These are phyloP conservation scores for Boletus edulis DNA, from an alignment of 768 basidiomycete genomes.

Conservation along the genomic window DNA sequence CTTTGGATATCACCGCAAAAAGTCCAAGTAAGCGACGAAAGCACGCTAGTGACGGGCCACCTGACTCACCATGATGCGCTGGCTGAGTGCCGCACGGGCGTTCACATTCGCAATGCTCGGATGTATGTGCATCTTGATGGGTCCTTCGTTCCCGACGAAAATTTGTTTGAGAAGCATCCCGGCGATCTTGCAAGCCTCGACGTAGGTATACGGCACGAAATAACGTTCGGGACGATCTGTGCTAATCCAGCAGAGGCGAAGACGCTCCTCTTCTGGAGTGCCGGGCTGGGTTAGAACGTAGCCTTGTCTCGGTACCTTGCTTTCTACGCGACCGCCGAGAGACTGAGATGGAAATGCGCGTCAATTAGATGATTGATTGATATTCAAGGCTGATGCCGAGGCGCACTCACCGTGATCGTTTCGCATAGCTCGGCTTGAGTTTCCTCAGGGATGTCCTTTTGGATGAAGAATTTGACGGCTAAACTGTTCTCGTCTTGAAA, in stretches of 20 bases:
- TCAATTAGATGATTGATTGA: constrained; percentile 4
- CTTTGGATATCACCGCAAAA: constrained; percentile 34
- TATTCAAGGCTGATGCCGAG: background rate
- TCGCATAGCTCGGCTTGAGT: constrained; percentile 71
- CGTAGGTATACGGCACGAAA: constrained; percentile 79
- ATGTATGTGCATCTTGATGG: constrained; percentile 79
- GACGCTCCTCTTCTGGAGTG: constrained; percentile 70
- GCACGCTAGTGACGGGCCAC: constrained; percentile 1
- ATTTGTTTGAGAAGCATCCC: constrained; percentile 74
- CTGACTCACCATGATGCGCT: constrained; percentile 63
- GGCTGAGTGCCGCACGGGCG: constrained; percentile 60
- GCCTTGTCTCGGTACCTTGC: constrained; percentile 75
- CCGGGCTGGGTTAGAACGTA: constrained; percentile 69
- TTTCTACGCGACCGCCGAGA: constrained; percentile 73
- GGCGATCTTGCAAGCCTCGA: constrained; percentile 82
- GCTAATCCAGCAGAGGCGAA: constrained; percentile 70
- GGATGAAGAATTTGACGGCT: constrained; percentile 81
- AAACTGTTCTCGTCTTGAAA: constrained; percentile 69
- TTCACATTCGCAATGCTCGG: constrained; percentile 78
- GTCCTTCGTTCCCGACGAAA: constrained; percentile 60
- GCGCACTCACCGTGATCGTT: constrained; percentile 56
- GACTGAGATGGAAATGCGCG: constrained; percentile 38
- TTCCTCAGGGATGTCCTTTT: constrained; percentile 70
- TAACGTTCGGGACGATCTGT: constrained; percentile 68
- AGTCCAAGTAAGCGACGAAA: background rate